Evolutionary conservation across 495 filamentous ascomycete genomes (phyloP).

Genomic region (Cladorrhinum samala): DNA sequence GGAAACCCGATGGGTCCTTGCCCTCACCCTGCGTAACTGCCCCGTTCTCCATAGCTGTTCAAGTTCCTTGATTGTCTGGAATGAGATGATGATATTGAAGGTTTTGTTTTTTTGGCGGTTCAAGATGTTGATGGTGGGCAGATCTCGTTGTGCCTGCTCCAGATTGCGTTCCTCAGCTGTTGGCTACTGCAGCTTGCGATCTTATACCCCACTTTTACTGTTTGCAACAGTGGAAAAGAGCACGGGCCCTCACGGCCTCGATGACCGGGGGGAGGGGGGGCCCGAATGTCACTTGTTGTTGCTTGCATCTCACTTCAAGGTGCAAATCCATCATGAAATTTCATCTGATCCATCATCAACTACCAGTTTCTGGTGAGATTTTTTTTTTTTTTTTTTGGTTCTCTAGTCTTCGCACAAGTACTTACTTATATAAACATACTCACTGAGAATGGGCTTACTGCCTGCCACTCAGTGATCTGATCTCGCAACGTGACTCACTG

Average conservation of each 20-base stretch:
- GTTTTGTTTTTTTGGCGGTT: neutral
- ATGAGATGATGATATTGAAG: neutral
- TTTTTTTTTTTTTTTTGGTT: neutral
- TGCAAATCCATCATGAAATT: neutral
- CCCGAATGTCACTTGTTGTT: too few species aligned
- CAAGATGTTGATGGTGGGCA: neutral
- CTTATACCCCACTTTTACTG: neutral
- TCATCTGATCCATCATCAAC: neutral
- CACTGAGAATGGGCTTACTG: too few species aligned
- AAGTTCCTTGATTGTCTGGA: too few species aligned
- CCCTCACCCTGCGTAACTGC: constrained; percentile 53
- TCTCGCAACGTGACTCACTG: too few species aligned
- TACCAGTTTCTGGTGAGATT: too few species aligned
- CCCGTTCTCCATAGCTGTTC: constrained; percentile 72
- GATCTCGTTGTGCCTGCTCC: neutral
- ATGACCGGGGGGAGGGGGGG: neutral
- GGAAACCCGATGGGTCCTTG: constrained; percentile 84
- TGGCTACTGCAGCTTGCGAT: neutral
- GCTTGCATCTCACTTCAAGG: too few species aligned
- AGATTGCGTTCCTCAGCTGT: too few species aligned
- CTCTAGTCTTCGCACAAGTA: too few species aligned
- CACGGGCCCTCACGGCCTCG: neutral
- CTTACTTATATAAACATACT: too few species aligned
- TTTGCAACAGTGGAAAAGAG: neutral
- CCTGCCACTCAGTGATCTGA: too few species aligned